Base-by-base conservation (phyloP, 306 rosid species). In the Boehmeria nivea region DNA sequence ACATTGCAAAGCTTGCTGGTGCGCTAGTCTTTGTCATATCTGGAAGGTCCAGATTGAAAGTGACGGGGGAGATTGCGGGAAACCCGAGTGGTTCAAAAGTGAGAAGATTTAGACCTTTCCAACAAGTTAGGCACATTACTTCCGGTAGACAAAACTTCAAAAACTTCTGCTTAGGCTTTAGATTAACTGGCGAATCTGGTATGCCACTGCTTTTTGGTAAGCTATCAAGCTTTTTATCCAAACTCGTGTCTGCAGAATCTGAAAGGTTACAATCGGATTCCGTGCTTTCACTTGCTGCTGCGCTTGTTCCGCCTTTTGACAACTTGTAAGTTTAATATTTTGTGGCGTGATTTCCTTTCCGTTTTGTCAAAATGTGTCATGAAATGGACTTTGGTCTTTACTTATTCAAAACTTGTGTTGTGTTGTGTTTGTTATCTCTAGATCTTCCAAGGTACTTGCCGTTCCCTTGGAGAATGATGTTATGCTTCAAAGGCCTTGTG, bases 281-380 rank as follows among this genome's bases (percentile, higher is more conserved):
- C 70, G 42, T 81, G 64, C 72, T 85, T 16, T 77, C 88, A 0
- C 55, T 91, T 7, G 94, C 89, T 45, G 83, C 95, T 2, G 95
- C 83, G 18, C 66, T 87, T 75, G 78, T 83, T 12, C 84, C 95
- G 6, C 96, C 99, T 17, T 63, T 87, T 56, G 83, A 84, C 43
- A 83, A 77, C 68, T 63, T 87, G 99, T 93, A 67, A 72, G 80
- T 31, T 64, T 33, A 4, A 53, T 34, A 46, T 50, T 66, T 57
- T 34, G 39, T 51, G 18, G 58, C 54, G 31, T 34, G 44, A 42
- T 21, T 69, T 22, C 68, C n/a, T 56, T 21, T 66, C 44, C 6
- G 12, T 31, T 50, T 17, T 50, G 10, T 31, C 36, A 31, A 31
- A 31, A 31, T 6, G 5, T 31, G 36, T 31, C 5, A 31, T 31